Conservation (phyloP, 2,329 filamentous ascomycete species). For the Eutypella sp. region DNA sequence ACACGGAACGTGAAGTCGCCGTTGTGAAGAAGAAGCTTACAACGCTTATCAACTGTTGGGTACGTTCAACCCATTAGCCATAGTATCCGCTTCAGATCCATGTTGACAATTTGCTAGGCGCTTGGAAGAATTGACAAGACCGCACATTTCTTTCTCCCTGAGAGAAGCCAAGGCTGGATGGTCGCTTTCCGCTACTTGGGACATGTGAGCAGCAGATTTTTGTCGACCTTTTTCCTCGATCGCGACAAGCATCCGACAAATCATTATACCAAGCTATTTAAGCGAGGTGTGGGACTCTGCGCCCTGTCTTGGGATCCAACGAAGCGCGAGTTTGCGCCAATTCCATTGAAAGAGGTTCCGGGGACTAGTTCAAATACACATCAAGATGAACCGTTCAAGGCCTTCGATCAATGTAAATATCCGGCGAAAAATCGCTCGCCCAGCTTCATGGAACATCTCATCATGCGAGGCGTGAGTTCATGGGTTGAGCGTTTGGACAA, state of each 20-base stretch:
- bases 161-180: slow-evolving; percentile 8
- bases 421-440: not conserved
- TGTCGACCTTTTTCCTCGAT: slow-evolving; percentile 17
- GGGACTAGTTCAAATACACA: not conserved
- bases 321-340: not conserved
- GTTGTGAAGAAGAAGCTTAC: slow-evolving; percentile 15
- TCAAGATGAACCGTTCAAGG: not conserved
- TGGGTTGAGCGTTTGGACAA: not conserved
- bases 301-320: not conserved
- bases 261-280: slow-evolving; percentile 13
- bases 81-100: not conserved
- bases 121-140: not conserved
- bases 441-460: not conserved
- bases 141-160: slow-evolving; percentile 15
- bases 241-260: slow-evolving; percentile 1
- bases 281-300: slow-evolving; percentile 9
- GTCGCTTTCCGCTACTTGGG: slow-evolving; percentile 15
- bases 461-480: not conserved
- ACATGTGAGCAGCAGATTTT: slow-evolving; percentile 4
- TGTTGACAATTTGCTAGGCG: slow-evolving; percentile 7
- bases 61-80: slow-evolving; percentile 9
- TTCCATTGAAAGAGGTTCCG: not conserved
- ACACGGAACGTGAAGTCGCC: slow-evolving; percentile 2
- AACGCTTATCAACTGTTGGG: slow-evolving; percentile 14
- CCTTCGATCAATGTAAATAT: slow-evolving; percentile 6